A percentile compares a stretch with the other conserved stretches of the same genome.
phyloP scores from a whole-genome alignment of 257 asterid species.

The Solanum appendiculatum region DNA sequence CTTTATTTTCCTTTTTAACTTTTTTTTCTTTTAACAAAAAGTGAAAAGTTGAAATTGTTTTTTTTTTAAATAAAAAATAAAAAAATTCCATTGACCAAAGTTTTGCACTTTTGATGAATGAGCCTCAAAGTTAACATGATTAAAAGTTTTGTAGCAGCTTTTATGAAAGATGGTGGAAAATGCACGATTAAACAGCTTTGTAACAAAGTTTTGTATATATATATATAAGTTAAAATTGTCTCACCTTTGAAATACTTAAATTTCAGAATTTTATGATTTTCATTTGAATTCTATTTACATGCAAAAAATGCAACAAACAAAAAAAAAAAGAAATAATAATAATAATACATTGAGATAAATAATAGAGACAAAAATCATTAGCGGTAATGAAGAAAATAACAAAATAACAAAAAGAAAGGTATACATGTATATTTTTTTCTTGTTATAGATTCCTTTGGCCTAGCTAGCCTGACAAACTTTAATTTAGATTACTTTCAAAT shows the following conservation, averaged over 20 bases:
- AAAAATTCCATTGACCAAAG: slow-evolving; percentile 17
- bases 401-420: neutral
- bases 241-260: fast-evolving
- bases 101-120: neutral
- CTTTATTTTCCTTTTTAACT: neutral
- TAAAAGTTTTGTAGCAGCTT: slow-evolving; percentile 12
- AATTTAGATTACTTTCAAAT: neutral
- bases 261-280: neutral
- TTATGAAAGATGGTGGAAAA: slow-evolving; percentile 4
- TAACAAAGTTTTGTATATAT: neutral
- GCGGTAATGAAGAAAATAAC: neutral
- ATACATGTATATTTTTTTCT: neutral
- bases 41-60: slow-evolving; percentile 1
- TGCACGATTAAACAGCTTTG: slow-evolving; percentile 9
- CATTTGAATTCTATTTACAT: neutral
- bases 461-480: neutral
- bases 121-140: slow-evolving; percentile 19
- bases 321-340: neutral
- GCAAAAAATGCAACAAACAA: neutral
- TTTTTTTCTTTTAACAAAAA: neutral
- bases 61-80: neutral
- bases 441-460: neutral
- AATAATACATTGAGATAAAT: neutral
- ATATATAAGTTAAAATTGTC: neutral
- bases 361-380: neutral